Base-by-base conservation (phyloP, 2,329 filamentous ascomycete genomes). In the Diaporthe ilicicola region DNA sequence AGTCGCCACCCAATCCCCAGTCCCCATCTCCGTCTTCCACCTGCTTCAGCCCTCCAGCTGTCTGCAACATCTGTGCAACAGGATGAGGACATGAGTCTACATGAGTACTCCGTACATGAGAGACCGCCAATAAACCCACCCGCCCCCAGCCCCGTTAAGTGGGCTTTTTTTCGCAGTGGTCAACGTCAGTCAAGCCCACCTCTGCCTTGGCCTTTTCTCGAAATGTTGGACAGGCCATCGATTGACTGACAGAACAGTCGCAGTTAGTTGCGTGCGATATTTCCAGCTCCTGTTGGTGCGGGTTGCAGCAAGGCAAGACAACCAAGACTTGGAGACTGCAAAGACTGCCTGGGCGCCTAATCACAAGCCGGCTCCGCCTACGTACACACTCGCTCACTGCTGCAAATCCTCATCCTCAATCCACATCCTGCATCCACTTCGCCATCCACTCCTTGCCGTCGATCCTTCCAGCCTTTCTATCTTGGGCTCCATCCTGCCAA, bases 101-200 rank as follows among this genome's bases (percentile, higher is more conserved):
- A 34, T 34, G 4, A 5, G 32, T 5, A 34, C 32, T 34, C 32
- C 4, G n/a, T n/a, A n/a, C n/a, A n/a, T n/a, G n/a, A n/a, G n/a
- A n/a, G 34, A n/a, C 34, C 15, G 39, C 55, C 56, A 61, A 39
- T 61, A n/a, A n/a, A n/a, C n/a, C 56, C 39, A 61, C 56, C 56
- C 27, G 22, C 17, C 17, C 27, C 59, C 59, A 62, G 59, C 42
- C 59, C 44, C 59, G 6, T 62, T 48, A 62, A 62, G 59, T 62
- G 59, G 59, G 42, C 59, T 32, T 22, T 32, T 34, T 34, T 24
- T 37, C 19, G 44, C 13, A 6, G 19, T 24, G n/a, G 42, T 27
- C 42, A 48, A 62, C 59, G 59, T 62, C 59, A 62, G 59, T 62
- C 59, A 34, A 62, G 42, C n/a, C 42, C 59, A 48, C 59, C 59